Evolutionary conservation across 331 rosid species (phyloP), one percentile per base, ranked within the genome.

Genomic region (Saraca asoca): DNA sequence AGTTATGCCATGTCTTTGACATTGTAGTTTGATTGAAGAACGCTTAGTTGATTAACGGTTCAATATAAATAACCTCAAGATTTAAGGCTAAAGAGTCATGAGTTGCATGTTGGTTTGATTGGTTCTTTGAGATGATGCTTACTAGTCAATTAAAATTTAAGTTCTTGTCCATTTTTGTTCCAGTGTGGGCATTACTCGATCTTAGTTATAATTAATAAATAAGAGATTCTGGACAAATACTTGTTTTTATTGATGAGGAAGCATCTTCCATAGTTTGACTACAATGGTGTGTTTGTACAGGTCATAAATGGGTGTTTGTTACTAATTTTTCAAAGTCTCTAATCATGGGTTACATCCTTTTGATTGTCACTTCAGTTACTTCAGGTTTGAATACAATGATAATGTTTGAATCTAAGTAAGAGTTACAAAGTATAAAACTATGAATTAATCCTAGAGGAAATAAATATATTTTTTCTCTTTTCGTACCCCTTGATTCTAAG

Each of bases 191-290:
- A 17, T n/a, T 56, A 7, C 48, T 48, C 62, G 44, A 53, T 58
- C 48, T 51, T 62, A 12, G 9, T 50, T 49, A 62, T 62, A 44
- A 45, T 45, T 53, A 59, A 62, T 41, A 35, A 53, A 15, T 34
- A 34, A 2, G 38, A 6, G 52, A 46, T 31, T 46, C 56, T 1
- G 15, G 31, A 16, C 51, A 38, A 17, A 62, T 60, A 20, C 4
- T 14, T 51, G 52, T 24, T 16, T 65, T 51, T 65, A 65, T 53
- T 59, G 49, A 39, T 4, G 66, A 20, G 14, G 56, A 58, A 53
- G 16, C 12, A 18, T 12, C 49, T 45, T 62, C 3, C 18, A 9
- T 11, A 31, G 41, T 24, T 44, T 54, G 48, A 62, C 48, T 54
- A 37, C 18, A 12, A 7, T 2, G 10, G 55, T 33, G 12, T 38